Evolutionary conservation across 2,329 filamentous ascomycete genomes (phyloP).

Genomic region (Mollisia scopiformis): DNA sequence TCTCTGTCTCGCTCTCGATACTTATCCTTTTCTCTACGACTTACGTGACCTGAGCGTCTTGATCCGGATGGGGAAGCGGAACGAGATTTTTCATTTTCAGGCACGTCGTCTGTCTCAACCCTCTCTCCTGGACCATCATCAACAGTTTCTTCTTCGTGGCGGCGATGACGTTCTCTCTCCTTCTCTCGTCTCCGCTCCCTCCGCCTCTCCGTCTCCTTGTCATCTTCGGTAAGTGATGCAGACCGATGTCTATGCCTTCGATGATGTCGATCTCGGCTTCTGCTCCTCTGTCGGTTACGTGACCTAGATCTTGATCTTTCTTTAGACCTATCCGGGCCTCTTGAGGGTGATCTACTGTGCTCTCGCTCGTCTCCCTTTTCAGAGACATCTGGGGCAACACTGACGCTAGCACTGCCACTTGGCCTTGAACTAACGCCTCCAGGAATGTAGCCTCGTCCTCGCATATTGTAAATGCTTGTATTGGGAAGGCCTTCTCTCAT

Average conservation of each 20-base stretch:
- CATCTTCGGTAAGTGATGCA: constrained; percentile 33
- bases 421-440: constrained; percentile 34
- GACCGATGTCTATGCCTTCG: constrained; percentile 37
- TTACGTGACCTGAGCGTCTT: constrained; percentile 60
- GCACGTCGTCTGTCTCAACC: constrained; percentile 38
- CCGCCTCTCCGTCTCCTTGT: constrained; percentile 35
- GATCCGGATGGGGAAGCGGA: constrained; percentile 66
- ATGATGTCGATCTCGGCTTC: constrained; percentile 32
- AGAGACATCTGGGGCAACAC: constrained; percentile 29
- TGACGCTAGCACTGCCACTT: constrained; percentile 30
- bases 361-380: constrained; percentile 27
- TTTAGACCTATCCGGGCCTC: constrained; percentile 31
- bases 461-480: constrained; percentile 71
- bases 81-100: constrained; percentile 58
- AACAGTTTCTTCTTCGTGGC: constrained; percentile 29
- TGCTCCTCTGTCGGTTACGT: constrained; percentile 30
- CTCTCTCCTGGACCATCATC: constrained; percentile 22
- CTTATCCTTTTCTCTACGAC: constrained; percentile 60
- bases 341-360: constrained; percentile 30
- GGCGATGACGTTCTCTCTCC: constrained; percentile 32
- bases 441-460: constrained; percentile 43
- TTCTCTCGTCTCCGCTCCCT: constrained; percentile 36
- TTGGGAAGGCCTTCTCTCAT: constrained; percentile 90
- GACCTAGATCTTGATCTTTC: constrained; percentile 38
- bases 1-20: constrained; percentile 49